These are phyloP conservation scores for Fusarium paranaense DNA, from an alignment of 2,329 filamentous ascomycete species.

Conservation along the genomic window DNA sequence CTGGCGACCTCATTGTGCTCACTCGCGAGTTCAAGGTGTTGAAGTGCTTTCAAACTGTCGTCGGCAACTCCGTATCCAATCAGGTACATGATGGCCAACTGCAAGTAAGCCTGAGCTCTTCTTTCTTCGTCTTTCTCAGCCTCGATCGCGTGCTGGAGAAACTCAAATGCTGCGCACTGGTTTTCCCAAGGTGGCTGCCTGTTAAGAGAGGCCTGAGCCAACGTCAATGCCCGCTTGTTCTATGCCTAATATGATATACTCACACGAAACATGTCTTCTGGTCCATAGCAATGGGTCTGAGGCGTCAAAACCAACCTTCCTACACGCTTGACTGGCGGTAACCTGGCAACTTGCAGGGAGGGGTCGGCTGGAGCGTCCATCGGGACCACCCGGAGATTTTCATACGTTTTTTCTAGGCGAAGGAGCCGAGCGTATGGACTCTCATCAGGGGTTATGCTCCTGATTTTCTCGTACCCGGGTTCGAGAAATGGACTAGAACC, in stretches of 20 bases:
- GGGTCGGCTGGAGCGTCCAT: neutral
- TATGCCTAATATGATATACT: neutral
- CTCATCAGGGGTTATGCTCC: neutral
- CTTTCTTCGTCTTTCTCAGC: neutral
- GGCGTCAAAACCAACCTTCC: constrained; percentile 1
- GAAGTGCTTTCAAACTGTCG: neutral
- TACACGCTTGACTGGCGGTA: neutral
- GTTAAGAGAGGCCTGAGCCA: neutral
- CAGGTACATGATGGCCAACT: constrained; percentile 7
- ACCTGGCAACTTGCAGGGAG: neutral
- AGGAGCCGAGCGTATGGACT: neutral
- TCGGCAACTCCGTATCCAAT: constrained; percentile 10
- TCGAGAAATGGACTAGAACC: neutral
- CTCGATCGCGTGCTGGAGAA: constrained; percentile 1
- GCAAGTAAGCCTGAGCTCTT: neutral
- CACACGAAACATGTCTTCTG: constrained; percentile 16
- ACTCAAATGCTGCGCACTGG: neutral
- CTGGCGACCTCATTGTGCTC: constrained; percentile 2
- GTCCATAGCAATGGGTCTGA: constrained; percentile 1
- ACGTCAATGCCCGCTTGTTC: neutral
- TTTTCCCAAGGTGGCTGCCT: constrained; percentile 7
- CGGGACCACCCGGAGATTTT: neutral
- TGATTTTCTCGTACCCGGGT: neutral
- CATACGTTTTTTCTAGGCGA: neutral
- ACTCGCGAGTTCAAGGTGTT: neutral